Evolutionary conservation across 768 basidiomycete species (phyloP).

Genomic region (Panaeolus cyanescens): DNA sequence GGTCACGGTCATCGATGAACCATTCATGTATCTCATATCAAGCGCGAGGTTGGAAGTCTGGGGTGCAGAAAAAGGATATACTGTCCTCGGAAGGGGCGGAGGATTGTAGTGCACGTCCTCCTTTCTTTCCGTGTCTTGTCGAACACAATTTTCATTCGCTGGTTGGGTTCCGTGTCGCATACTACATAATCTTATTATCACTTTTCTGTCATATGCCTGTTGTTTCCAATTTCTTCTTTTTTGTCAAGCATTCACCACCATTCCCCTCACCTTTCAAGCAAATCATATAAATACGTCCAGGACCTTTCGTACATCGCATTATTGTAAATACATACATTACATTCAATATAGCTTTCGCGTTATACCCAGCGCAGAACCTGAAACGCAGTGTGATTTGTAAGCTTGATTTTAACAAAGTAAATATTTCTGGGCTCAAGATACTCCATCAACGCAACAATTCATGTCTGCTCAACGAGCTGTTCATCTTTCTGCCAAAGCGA

Average conservation of each 20-base stretch:
- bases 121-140: conserved; percentile 27
- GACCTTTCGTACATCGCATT: conserved; percentile 12
- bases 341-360: conserved; percentile 12
- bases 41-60: conserved; percentile 18
- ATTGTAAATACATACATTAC: conserved; percentile 25
- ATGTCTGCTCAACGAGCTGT: not conserved
- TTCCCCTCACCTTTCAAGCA: conserved; percentile 34
- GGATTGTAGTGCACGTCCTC: conserved; percentile 52
- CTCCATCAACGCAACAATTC: too few species aligned
- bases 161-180: conserved; percentile 18
- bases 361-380: not conserved
- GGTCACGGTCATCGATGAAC: conserved; percentile 9
- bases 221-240: conserved; percentile 19
- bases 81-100: conserved; percentile 29
- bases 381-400: too few species aligned
- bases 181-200: conserved; percentile 27
- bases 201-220: conserved; percentile 3
- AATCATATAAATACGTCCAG: conserved; percentile 13
- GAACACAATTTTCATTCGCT: conserved; percentile 7
- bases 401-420: not conserved
- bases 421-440: not conserved
- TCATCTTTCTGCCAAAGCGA: not conserved
- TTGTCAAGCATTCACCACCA: conserved; percentile 38
- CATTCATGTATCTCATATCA: conserved; percentile 10
- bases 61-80: conserved; percentile 20